Percentiles rank a stretch among this genome's conserved stretches.
phyloP scores from a whole-genome alignment of 441 rosid genomes.

The Gossypium gossypioides region DNA sequence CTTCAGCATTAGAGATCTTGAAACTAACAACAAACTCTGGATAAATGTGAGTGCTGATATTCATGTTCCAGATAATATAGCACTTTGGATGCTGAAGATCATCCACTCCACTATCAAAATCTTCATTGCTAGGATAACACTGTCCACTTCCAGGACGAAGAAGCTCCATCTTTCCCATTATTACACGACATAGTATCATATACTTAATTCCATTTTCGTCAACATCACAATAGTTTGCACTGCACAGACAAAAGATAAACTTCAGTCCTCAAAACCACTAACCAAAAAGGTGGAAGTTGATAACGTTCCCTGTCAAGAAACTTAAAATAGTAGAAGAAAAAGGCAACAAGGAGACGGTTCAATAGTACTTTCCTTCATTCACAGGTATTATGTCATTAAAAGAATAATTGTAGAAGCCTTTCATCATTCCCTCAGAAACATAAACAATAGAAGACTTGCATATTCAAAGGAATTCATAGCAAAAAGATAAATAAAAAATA shows the following conservation, averaged over 20 bases:
- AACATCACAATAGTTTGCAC: slow-evolving; percentile 76
- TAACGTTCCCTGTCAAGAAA: neutral
- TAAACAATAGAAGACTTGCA: neutral
- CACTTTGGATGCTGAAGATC: slow-evolving; percentile 57
- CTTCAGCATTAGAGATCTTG: slow-evolving; percentile 67
- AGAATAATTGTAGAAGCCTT: neutral
- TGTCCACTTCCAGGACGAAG: slow-evolving; percentile 48
- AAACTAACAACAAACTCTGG: slow-evolving; percentile 93
- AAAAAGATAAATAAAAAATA: neutral
- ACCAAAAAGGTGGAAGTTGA: neutral
- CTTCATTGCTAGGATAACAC: slow-evolving; percentile 58
- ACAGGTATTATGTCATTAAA: neutral
- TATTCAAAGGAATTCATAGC: neutral
- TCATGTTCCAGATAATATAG: slow-evolving; percentile 76
- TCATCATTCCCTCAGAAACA: neutral
- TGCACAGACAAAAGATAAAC: slow-evolving; percentile 29
- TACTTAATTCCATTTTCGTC: slow-evolving; percentile 73
- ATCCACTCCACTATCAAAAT: slow-evolving; percentile 85
- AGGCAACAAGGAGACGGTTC: neutral
- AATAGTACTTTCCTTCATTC: neutral
- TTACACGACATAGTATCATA: slow-evolving; percentile 75
- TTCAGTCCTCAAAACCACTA: neutral
- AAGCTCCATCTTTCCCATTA: slow-evolving; percentile 90
- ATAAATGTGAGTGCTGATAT: slow-evolving; percentile 73
- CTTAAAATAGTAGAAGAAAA: neutral